These are phyloP conservation scores for Excoecaria agallocha DNA, from an alignment of 345 rosid genomes.

Conservation along the genomic window DNA sequence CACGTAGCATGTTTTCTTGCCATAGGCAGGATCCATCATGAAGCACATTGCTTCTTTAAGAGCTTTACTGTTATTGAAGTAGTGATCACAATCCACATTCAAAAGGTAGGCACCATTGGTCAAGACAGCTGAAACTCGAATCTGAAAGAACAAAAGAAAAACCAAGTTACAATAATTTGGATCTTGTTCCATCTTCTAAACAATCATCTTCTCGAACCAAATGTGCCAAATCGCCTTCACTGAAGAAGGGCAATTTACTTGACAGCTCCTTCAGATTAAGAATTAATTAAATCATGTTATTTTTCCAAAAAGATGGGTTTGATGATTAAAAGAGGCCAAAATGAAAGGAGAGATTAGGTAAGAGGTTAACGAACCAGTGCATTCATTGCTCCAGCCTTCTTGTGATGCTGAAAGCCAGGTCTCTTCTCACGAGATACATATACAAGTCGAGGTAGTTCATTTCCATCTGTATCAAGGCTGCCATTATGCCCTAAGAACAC, in stretches of 20 bases:
- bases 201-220: conserved; percentile 1
- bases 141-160: conserved; percentile 42
- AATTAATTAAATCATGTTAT: no score
- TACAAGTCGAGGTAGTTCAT: conserved; percentile 96
- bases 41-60: conserved; percentile 99
- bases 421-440: conserved; percentile 99
- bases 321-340: neutral
- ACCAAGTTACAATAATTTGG: conserved; percentile 21
- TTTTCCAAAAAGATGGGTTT: neutral
- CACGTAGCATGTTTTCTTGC: conserved; percentile 95
- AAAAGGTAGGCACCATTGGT: conserved; percentile 97
- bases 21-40: conserved; percentile 90
- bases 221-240: neutral
- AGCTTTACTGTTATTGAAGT: conserved; percentile 99
- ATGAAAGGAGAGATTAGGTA: no score
- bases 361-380: conserved; percentile 97
- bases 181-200: neutral
- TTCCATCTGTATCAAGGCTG: conserved; percentile 96
- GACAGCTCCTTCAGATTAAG: neutral
- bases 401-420: conserved; percentile 99
- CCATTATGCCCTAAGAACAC: conserved; percentile 99
- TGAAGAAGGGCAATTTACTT: neutral
- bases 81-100: conserved; percentile 99
- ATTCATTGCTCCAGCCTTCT: conserved; percentile 99
- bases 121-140: conserved; percentile 97